Evolutionary conservation across 257 asterid species (phyloP), one percentile per base, ranked within the genome.

Genomic region (Coffea canephora): DNA sequence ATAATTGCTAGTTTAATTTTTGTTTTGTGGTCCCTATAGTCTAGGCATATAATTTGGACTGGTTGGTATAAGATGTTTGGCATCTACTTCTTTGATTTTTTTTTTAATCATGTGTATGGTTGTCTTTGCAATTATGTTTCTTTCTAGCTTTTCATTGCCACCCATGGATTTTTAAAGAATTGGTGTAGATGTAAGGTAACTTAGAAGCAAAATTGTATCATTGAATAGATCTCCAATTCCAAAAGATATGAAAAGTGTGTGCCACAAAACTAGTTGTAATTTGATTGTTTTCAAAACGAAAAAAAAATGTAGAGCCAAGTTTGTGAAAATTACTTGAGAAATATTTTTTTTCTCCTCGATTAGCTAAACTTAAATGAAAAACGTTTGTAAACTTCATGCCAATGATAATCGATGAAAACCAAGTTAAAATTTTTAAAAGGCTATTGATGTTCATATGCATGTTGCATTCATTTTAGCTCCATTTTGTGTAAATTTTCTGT

Each of bases 191-290:
- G 16, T 57, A 12, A 59, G 39, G 71, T 75, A 59, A 16, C 78
- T 41, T 59, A 34, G 41, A 75, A 75, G 78, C 70, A 25, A 75
- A 75, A 55, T 55, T 41, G n/a, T 68, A 74, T 74, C 23, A 57
- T 74, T 67, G 55, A 15, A 1, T 55, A n/a, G 55, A 57, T 19
- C 41, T 75, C 25, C 8, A 55, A n/a, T 18, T 55, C 15, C 15
- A 23, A n/a, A 8, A 62, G 0, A 62, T n/a, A 62, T 62, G 68
- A 62, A n/a, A 62, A n/a, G 34, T 10, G 21, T 6, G 9, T 21
- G 13, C 5, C 4, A 23, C n/a, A 21, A 12, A 61, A 61, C 4
- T 61, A 21, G 31, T 3, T 59, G 31, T 8, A 21, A 19, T 59
- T 50, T 59, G 10, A 8, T 6, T 61, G n/a, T 21, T 61, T 59